Conservation (phyloP, 2,329 filamentous ascomycete species). For the Pseudocercospora eumusae region DNA sequence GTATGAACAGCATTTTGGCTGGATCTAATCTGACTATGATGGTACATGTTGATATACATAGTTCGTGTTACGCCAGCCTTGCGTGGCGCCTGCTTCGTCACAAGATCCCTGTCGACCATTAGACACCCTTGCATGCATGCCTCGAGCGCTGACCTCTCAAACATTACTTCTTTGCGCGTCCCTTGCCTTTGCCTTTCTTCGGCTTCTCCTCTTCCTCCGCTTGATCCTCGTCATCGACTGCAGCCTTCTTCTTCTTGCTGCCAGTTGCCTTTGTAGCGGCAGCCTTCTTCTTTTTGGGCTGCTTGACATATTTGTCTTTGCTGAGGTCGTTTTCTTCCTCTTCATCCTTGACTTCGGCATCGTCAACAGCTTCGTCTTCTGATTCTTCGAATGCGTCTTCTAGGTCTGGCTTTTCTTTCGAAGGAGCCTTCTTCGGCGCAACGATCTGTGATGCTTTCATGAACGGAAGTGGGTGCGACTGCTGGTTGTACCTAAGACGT, state of each 20-base stretch:
- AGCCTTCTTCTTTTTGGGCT: constrained; percentile 72
- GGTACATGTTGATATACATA: neutral
- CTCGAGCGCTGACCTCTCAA: constrained; percentile 44
- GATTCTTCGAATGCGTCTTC: constrained; percentile 96
- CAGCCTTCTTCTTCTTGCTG: constrained; percentile 61
- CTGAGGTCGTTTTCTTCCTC: constrained; percentile 76
- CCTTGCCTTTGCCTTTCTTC: constrained; percentile 48
- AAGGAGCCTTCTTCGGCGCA: constrained; percentile 68
- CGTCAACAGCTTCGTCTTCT: constrained; percentile 61
- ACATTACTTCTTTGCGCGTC: constrained; percentile 39
- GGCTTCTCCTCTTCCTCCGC: constrained; percentile 39
- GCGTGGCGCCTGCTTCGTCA: neutral
- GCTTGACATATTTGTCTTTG: constrained; percentile 95
- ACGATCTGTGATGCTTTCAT: constrained; percentile 84
- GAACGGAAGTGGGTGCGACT: constrained; percentile 87
- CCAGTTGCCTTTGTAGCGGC: constrained; percentile 52
- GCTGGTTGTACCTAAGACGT: constrained; percentile 71
- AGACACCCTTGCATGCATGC: constrained; percentile 1
- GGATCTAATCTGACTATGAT: neutral
- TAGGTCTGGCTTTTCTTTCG: constrained; percentile 81
- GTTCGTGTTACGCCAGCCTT: neutral
- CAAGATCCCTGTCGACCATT: neutral
- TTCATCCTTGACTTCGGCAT: constrained; percentile 51
- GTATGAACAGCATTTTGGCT: neutral
- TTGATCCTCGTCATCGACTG: constrained; percentile 60